A percentile compares a stretch with the other conserved stretches of the same genome.
Conservation (phyloP, 2,329 filamentous ascomycete genomes). For the Talaromyces sp. region DNA sequence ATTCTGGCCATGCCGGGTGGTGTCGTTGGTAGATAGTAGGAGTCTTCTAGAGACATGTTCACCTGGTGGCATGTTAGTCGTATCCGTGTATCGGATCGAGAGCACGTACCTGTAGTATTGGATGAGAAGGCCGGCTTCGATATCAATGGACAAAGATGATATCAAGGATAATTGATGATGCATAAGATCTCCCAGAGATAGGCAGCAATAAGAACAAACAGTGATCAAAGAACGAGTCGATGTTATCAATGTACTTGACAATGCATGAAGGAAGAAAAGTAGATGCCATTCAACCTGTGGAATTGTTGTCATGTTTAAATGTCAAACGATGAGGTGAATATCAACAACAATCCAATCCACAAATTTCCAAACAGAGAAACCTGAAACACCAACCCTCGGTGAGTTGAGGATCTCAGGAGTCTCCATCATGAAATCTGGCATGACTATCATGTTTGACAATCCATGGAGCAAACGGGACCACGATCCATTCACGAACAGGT, state of each 20-base stretch:
- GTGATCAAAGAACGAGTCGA: slow-evolving; percentile 7
- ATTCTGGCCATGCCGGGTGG: slow-evolving; percentile 39
- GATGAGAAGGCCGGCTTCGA: slow-evolving; percentile 7
- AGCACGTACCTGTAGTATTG: not conserved
- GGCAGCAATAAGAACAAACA: not conserved
- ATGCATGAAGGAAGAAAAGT: slow-evolving; percentile 12
- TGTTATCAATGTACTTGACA: not conserved
- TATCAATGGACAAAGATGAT: not conserved
- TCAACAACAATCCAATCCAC: slow-evolving; percentile 26
- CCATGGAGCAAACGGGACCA: not conserved
- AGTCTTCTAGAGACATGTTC: slow-evolving; percentile 42
- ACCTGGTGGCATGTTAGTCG: not conserved
- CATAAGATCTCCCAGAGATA: slow-evolving; percentile 1
- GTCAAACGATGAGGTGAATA: slow-evolving; percentile 23
- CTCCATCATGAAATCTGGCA: slow-evolving; percentile 32
- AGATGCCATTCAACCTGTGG: slow-evolving; percentile 22
- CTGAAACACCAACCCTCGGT: slow-evolving; percentile 37
- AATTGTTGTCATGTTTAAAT: slow-evolving; percentile 41
- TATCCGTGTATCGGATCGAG: not conserved
- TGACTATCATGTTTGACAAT: slow-evolving; percentile 7
- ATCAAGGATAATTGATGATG: slow-evolving; percentile 1
- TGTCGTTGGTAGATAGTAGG: slow-evolving; percentile 44
- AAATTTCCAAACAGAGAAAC: slow-evolving; percentile 30
- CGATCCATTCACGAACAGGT: slow-evolving; percentile 27
- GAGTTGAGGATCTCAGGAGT: slow-evolving; percentile 15